Conservation (phyloP, 2,329 filamentous ascomycete genomes). For the Microdochium bolleyi region DNA sequence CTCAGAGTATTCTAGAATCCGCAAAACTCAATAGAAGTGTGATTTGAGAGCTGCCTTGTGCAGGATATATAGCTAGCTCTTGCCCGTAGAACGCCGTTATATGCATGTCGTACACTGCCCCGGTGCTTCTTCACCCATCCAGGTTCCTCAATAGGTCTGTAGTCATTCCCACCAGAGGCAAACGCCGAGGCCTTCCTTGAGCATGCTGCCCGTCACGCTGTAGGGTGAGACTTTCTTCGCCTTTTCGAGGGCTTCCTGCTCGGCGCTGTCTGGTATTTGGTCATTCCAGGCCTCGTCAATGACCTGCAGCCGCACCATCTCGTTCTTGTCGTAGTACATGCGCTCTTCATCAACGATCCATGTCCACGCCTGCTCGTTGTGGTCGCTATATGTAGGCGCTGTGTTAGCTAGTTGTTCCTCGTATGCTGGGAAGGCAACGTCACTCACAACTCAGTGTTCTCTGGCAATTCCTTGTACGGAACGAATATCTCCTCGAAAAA, state of each 20-base stretch:
- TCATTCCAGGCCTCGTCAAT: slow-evolving; percentile 89
- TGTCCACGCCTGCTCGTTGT: slow-evolving; percentile 72
- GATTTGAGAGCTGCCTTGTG: neutral
- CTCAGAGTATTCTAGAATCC: neutral
- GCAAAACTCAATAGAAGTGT: neutral
- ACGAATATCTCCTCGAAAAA: slow-evolving; percentile 94
- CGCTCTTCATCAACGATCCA: slow-evolving; percentile 70
- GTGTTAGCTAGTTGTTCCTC: slow-evolving; percentile 10
- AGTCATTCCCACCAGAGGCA: slow-evolving; percentile 54
- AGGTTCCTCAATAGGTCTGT: slow-evolving; percentile 4
- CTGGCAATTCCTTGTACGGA: slow-evolving; percentile 63
- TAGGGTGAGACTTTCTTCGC: slow-evolving; percentile 60
- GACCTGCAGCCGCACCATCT: slow-evolving; percentile 80
- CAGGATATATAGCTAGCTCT: neutral
- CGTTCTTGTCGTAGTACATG: slow-evolving; percentile 84
- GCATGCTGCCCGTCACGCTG: slow-evolving; percentile 59
- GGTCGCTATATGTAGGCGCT: slow-evolving; percentile 43
- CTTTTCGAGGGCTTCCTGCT: slow-evolving; percentile 45
- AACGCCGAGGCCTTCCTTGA: slow-evolving; percentile 51
- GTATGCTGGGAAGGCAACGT: slow-evolving; percentile 1
- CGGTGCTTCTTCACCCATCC: slow-evolving; percentile 6
- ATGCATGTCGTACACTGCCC: neutral
- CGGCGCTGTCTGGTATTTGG: slow-evolving; percentile 64
- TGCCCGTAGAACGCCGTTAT: slow-evolving; percentile 6
- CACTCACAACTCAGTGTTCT: slow-evolving; percentile 67